phyloP scores from a whole-genome alignment of 2,329 filamentous ascomycete genomes.

The Pseudogymnoascus sp. region DNA sequence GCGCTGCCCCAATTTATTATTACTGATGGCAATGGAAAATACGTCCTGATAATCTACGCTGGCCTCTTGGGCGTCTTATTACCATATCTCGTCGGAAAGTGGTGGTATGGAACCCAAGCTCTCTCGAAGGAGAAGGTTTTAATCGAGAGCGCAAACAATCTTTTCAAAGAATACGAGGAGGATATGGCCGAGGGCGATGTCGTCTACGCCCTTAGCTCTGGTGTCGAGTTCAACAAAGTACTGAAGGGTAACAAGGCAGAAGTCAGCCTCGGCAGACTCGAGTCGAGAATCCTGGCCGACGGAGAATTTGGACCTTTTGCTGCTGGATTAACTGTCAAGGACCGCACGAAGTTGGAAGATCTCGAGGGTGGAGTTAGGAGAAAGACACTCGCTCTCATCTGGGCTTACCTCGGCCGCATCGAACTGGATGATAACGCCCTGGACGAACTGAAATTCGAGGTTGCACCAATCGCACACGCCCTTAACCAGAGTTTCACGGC shows the following conservation, averaged over 20 bases:
- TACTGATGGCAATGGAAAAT: slow-evolving; percentile 90
- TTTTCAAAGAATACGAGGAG: slow-evolving; percentile 90
- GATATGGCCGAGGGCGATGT: slow-evolving; percentile 73
- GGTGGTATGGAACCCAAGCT: slow-evolving; percentile 97
- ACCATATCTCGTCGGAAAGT: slow-evolving; percentile 88
- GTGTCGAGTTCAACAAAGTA: slow-evolving; percentile 74
- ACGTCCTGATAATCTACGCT: slow-evolving; percentile 85
- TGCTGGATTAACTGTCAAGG: slow-evolving; percentile 60
- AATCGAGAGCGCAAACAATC: slow-evolving; percentile 85
- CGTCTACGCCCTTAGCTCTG: slow-evolving; percentile 72
- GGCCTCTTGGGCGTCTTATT: slow-evolving; percentile 80
- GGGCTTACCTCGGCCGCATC: slow-evolving; percentile 88
- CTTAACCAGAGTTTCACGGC: slow-evolving; percentile 82
- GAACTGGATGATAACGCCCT: slow-evolving; percentile 73
- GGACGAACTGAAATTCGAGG: slow-evolving; percentile 80
- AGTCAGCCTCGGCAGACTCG: slow-evolving; percentile 71
- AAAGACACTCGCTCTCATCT: slow-evolving; percentile 82
- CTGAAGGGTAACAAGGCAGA: slow-evolving; percentile 75
- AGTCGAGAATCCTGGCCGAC: slow-evolving; percentile 67
- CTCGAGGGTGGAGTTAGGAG: slow-evolving; percentile 73
- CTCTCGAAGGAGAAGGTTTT: slow-evolving; percentile 90
- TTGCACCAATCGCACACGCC: slow-evolving; percentile 76
- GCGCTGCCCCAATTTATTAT: slow-evolving; percentile 90
- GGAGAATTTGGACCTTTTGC: slow-evolving; percentile 46
- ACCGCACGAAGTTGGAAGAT: slow-evolving; percentile 68